Base-by-base conservation (phyloP, 768 basidiomycete genomes). In the Phlebiopsis gigantea region DNA sequence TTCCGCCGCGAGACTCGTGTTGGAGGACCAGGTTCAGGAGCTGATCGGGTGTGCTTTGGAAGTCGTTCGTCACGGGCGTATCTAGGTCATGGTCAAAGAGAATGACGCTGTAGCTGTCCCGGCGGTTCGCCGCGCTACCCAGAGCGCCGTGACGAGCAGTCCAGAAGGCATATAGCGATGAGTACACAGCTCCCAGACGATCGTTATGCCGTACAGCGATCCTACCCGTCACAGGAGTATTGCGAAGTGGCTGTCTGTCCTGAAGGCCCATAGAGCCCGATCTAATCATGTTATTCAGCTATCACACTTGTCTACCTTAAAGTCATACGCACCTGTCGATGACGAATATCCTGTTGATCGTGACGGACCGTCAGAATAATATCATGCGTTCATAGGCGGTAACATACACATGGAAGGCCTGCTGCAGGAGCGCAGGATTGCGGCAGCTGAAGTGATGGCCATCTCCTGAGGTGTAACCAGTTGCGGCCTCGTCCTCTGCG, bases 81-180 rank as follows among this genome's bases (percentile, higher is more conserved):
- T 39, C 26, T 0, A 68, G 47, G 0, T 1, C 4, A 9, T 65
- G 28, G 44, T 77, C 59, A 59, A 84, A 84, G 17, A 81, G 60
- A 19, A 83, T 53, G 48, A 85, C 71, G 5, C 79, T 82, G 58
- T 85, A 86, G 1, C 84, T 72, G 57, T 85, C 84, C 28, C 74
- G 68, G 24, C 79, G 74, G 5, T 49, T 49, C 0, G 61, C 65
- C 14, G 64, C 64, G 6, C 53, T 66, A 10, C 51, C 63, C 19
- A 75, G 49, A 2, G 77, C 75, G 14, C 73, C 67, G 10, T 74
- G 71, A 2, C 83, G 75, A 0, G 84, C 76, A 14, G 68, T 58
- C 83, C 84, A 86, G 64, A 85, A 85, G 15, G 71, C 69, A 53
- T 81, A 65, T 8, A 85, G 61, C 0, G 83, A 77, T 0, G 82